These are phyloP conservation scores for Fusarium sulawesiense DNA, from an alignment of 2,329 filamentous ascomycete genomes.

Conservation along the genomic window DNA sequence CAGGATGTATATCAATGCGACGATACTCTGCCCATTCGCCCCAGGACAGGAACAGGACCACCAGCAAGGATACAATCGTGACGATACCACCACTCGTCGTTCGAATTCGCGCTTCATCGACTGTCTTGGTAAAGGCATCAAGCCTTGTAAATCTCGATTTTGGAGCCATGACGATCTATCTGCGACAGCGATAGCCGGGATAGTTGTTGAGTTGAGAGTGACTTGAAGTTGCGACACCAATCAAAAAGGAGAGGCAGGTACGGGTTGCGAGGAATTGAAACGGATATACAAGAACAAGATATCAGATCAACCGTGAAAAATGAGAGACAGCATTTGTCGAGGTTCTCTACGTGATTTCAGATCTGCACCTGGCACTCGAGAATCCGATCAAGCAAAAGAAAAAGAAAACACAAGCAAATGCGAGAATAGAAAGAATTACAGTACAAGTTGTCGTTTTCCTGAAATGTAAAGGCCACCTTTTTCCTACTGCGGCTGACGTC, in stretches of 20 bases:
- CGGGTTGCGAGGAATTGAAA: constrained; percentile 8
- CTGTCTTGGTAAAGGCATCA: constrained; percentile 98
- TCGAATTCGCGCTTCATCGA: constrained; percentile 95
- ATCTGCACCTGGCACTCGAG: constrained; percentile 38
- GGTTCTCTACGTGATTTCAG: constrained; percentile 12
- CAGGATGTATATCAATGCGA: constrained; percentile 85
- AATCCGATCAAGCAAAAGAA: constrained; percentile 26
- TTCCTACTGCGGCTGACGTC: constrained; percentile 41
- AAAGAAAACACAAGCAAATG: constrained; percentile 29
- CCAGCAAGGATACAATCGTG: constrained; percentile 87
- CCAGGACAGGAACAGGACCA: constrained; percentile 89
- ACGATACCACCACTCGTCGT: constrained; percentile 96
- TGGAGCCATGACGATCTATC: constrained; percentile 72
- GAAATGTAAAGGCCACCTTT: constrained; percentile 41
- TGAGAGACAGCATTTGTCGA: constrained; percentile 38
- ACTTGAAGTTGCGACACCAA: constrained; percentile 23
- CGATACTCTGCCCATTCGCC: constrained; percentile 97
- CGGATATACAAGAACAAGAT: constrained; percentile 5
- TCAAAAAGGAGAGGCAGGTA: constrained; percentile 34
- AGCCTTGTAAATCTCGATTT: constrained; percentile 97
- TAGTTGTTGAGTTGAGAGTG: constrained; percentile 16
- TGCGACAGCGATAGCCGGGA: constrained; percentile 14
- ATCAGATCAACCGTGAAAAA: constrained; percentile 23
- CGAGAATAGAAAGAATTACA: constrained; percentile 23
- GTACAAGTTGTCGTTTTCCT: constrained; percentile 27